A percentile compares a stretch with the other conserved stretches of the same genome.
Conservation (phyloP, 169 alveolate species). For the Toxoplasma gondii region DNA sequence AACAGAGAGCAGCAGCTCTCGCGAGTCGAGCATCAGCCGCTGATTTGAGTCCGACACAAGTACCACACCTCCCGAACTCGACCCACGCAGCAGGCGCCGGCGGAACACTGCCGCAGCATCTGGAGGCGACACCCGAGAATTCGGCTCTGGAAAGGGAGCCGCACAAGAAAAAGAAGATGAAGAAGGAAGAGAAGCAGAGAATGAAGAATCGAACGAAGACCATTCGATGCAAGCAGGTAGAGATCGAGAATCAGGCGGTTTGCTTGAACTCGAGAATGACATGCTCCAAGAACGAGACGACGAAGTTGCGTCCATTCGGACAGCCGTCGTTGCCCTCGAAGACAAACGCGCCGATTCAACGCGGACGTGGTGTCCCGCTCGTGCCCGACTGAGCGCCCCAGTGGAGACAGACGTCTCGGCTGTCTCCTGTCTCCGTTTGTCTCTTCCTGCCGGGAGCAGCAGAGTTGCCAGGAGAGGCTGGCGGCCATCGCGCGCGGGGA, state of each 20-base stretch:
- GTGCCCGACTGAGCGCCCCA: background rate
- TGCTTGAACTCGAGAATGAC: too few species aligned
- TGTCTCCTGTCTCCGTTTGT: background rate
- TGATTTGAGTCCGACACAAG: background rate
- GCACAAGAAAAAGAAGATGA: too few species aligned
- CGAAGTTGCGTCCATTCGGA: too few species aligned
- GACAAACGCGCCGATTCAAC: too few species aligned
- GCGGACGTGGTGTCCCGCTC: too few species aligned
- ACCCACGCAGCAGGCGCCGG: background rate
- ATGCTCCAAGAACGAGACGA: too few species aligned
- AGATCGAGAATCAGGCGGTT: too few species aligned
- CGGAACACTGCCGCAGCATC: background rate
- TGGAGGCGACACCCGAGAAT: background rate
- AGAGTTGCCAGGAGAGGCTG: slow-evolving; percentile 1
- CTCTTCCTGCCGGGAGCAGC: background rate
- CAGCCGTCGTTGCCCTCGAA: too few species aligned
- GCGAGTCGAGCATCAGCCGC: background rate
- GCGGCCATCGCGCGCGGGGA: background rate
- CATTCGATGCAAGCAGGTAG: too few species aligned
- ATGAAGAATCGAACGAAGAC: too few species aligned
- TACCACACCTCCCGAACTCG: background rate
- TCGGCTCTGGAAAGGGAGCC: too few species aligned
- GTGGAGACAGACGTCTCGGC: background rate
- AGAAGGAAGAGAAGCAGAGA: too few species aligned
- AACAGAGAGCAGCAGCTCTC: background rate